Percentiles rank a stretch among this genome's conserved stretches.
phyloP scores from a whole-genome alignment of 2,329 filamentous ascomycete species.

The Fusarium subtropicale region DNA sequence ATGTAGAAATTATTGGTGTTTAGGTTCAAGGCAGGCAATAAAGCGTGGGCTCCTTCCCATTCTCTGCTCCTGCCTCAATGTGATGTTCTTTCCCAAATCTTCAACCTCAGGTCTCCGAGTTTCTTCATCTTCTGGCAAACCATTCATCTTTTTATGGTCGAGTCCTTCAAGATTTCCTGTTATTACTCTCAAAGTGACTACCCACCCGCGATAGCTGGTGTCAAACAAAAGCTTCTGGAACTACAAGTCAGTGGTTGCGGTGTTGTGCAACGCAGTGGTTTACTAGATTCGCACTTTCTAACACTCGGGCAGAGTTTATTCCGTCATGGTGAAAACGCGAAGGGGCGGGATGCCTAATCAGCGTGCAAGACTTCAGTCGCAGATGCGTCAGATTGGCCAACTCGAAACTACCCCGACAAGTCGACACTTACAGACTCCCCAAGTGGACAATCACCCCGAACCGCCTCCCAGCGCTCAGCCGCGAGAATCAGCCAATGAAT shows the following conservation, averaged over 20 bases:
- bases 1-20: background rate
- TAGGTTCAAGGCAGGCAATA: background rate
- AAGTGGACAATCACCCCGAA: background rate
- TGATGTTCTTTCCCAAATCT: background rate
- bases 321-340: conserved; percentile 34
- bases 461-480: background rate
- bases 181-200: background rate
- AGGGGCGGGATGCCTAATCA: conserved; percentile 35
- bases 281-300: too few relatives aligned
- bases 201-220: background rate
- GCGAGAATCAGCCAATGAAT: conserved; percentile 15
- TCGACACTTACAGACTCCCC: conserved; percentile 39
- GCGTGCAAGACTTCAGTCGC: conserved; percentile 24
- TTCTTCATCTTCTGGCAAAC: background rate
- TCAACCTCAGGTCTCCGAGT: background rate
- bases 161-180: background rate
- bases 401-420: conserved; percentile 52
- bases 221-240: background rate
- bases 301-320: background rate
- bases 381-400: conserved; percentile 44
- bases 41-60: background rate
- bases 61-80: background rate
- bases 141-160: background rate
- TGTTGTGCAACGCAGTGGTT: too few relatives aligned
- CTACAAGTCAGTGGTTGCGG: conserved; percentile 7